Evolutionary conservation across 495 filamentous ascomycete genomes (phyloP).

Genomic region (Hypomontagnella monticulosa): DNA sequence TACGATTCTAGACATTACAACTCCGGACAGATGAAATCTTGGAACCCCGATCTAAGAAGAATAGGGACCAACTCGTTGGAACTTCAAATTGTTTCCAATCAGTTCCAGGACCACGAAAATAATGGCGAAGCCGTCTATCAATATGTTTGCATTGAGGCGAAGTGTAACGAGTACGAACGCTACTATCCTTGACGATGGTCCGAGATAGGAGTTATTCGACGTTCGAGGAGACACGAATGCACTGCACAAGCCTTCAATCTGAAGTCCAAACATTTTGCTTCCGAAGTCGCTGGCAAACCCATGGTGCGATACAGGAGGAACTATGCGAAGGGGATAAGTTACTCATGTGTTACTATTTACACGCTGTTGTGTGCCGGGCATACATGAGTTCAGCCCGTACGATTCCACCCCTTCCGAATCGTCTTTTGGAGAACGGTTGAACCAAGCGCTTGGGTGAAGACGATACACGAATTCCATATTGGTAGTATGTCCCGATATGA

Average conservation of each 20-base stretch:
- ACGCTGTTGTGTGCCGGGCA: neutral
- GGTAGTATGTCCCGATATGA: neutral
- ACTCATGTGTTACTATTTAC: neutral
- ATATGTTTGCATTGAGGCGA: no score
- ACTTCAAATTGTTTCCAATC: no score
- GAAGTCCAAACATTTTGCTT: neutral
- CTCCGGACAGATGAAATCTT: no score
- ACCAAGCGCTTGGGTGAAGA: slow-evolving; percentile 16
- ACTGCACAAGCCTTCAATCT: neutral
- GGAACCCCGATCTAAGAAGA: no score
- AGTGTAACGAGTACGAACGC: no score
- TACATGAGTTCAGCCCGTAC: neutral
- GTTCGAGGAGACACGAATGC: no score
- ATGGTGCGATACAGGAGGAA: neutral
- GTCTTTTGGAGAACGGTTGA: neutral
- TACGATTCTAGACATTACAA: no score
- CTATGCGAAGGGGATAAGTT: neutral
- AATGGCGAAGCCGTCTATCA: no score
- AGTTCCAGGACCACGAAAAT: no score
- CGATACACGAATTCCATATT: neutral
- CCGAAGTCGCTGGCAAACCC: neutral
- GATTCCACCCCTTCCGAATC: slow-evolving; percentile 3
- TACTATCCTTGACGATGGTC: no score
- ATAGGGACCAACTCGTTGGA: no score
- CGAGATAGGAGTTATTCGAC: no score